These are phyloP conservation scores for Cryptococcus sp. DNA, from an alignment of 1,284 basidiomycete species.

Conservation along the genomic window DNA sequence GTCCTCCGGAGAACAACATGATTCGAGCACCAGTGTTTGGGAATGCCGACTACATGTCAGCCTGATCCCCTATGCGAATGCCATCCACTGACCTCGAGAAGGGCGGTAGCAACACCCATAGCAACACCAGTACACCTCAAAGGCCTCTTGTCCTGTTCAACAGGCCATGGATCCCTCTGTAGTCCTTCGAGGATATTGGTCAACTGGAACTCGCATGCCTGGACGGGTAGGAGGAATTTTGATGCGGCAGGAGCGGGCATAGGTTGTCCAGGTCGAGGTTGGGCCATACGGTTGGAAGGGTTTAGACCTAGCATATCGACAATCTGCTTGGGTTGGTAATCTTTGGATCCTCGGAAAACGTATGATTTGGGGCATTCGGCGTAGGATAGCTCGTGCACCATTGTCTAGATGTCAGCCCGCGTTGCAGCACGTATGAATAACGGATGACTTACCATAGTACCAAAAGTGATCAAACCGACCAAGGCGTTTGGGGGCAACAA, in stretches of 20 bases:
- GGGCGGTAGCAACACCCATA: conserved; percentile 87
- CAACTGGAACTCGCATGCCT: conserved; percentile 93
- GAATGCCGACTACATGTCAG: conserved; percentile 65
- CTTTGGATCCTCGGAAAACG: conserved; percentile 99
- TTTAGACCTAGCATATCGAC: conserved; percentile 95
- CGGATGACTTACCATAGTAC: conserved; percentile 74
- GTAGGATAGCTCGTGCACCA: conserved; percentile 98
- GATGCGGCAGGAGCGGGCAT: conserved; percentile 74
- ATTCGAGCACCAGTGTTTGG: conserved; percentile 94
- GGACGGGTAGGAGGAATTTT: conserved; percentile 88
- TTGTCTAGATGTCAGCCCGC: conserved; percentile 58
- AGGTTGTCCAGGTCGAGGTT: conserved; percentile 70
- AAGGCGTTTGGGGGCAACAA: conserved; percentile 89
- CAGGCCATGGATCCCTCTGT: conserved; percentile 92
- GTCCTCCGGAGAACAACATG: conserved; percentile 95
- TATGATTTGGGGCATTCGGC: conserved; percentile 95
- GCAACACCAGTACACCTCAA: conserved; percentile 95
- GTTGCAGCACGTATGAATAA: background rate
- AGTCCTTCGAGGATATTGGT: conserved; percentile 90
- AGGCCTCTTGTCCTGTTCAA: conserved; percentile 91
- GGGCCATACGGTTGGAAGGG: conserved; percentile 50
- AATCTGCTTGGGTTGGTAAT: conserved; percentile 94
- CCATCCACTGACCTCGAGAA: conserved; percentile 66
- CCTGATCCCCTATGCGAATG: background rate
- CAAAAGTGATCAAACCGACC: conserved; percentile 92